phyloP scores from a whole-genome alignment of 176 grass and related monocot species.

The Carex littledalei region DNA sequence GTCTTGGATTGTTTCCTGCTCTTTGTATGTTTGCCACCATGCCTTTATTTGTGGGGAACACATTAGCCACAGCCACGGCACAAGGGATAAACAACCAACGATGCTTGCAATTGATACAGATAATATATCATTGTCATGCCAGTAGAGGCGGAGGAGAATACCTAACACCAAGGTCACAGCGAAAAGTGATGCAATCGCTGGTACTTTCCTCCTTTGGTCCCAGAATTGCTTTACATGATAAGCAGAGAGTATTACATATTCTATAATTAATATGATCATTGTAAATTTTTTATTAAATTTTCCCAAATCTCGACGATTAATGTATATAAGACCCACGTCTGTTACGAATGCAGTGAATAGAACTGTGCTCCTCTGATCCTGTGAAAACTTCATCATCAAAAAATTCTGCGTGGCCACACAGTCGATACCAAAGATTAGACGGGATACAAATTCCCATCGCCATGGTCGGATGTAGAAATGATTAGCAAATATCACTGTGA shows the following conservation, averaged over 20 bases:
- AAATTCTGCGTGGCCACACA: not conserved
- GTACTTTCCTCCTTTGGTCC: not conserved
- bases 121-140: not conserved
- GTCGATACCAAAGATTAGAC: not conserved
- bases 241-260: not conserved
- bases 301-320: not conserved
- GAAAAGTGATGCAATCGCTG: not conserved
- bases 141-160: not conserved
- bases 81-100: not conserved
- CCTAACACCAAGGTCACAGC: not conserved
- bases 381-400: not conserved
- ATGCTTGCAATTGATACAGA: not conserved
- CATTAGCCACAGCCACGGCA: constrained; percentile 9
- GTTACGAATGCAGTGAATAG: not conserved
- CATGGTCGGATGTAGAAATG: not conserved
- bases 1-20: not conserved
- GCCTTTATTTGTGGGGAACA: not conserved
- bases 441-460: not conserved
- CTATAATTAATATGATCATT: not conserved
- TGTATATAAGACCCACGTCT: not conserved
- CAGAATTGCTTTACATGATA: not conserved
- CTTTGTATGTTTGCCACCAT: not conserved
- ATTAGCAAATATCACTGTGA: not conserved
- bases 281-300: not conserved
- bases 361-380: not conserved